Evolutionary conservation across 2,329 filamentous ascomycete species (phyloP).

Genomic region (Talaromyces islandicus): DNA sequence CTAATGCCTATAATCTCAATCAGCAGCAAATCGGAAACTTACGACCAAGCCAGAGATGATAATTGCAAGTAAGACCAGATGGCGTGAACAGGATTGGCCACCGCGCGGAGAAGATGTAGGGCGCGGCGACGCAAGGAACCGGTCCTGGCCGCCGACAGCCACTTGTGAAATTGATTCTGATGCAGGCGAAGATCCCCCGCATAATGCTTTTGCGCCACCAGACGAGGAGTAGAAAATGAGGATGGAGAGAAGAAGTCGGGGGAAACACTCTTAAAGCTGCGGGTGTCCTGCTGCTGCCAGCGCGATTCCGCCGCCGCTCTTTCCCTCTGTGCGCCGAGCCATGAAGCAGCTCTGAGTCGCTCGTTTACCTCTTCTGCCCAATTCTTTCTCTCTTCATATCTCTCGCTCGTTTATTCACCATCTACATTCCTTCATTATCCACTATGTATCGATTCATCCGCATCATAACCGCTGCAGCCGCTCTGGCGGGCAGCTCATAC

Average conservation of each 20-base stretch:
- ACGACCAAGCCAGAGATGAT: background rate
- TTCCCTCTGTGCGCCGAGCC: background rate
- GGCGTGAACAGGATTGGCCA: background rate
- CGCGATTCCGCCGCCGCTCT: background rate
- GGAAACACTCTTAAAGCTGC: background rate
- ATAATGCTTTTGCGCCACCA: background rate
- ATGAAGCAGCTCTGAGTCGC: background rate
- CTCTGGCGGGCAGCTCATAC: background rate
- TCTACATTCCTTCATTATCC: background rate
- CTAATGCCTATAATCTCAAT: background rate
- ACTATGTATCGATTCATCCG: background rate
- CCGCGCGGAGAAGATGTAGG: background rate
- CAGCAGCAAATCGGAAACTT: background rate
- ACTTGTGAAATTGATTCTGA: background rate
- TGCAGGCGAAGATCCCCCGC: background rate
- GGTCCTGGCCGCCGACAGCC: background rate
- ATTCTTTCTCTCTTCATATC: background rate
- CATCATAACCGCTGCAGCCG: background rate
- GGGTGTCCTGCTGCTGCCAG: background rate
- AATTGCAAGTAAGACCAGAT: background rate
- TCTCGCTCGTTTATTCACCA: background rate
- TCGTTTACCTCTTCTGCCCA: background rate
- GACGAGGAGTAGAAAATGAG: background rate
- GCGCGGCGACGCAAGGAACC: background rate
- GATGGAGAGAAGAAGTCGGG: background rate